A percentile compares a stretch with the other conserved stretches of the same genome.
phyloP scores from a whole-genome alignment of 1,284 basidiomycete genomes.

The Ustilago bromivora region DNA sequence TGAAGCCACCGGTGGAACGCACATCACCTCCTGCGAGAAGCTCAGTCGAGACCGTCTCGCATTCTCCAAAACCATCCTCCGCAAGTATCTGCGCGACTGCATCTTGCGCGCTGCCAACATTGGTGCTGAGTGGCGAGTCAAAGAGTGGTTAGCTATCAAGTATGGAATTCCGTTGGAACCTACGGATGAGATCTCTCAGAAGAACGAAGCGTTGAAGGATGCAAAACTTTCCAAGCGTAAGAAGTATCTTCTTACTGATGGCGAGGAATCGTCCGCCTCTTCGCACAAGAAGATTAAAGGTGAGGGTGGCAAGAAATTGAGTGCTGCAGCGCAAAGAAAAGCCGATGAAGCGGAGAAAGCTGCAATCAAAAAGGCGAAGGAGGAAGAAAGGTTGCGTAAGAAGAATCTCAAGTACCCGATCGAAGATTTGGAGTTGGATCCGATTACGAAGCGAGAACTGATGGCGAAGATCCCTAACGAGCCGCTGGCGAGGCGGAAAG shows the following conservation, averaged over 20 bases:
- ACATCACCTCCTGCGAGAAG: slow-evolving; percentile 82
- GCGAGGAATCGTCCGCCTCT: slow-evolving; percentile 76
- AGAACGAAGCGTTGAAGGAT: slow-evolving; percentile 83
- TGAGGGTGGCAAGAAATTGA: slow-evolving; percentile 43
- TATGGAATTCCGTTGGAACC: slow-evolving; percentile 87
- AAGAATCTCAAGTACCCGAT: slow-evolving; percentile 82
- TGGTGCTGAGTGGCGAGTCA: slow-evolving; percentile 94
- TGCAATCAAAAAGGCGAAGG: slow-evolving; percentile 47
- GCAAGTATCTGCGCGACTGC: slow-evolving; percentile 93
- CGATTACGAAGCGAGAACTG: slow-evolving; percentile 65
- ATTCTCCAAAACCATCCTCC: slow-evolving; percentile 95
- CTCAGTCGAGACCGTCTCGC: slow-evolving; percentile 88
- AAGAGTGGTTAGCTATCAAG: slow-evolving; percentile 81
- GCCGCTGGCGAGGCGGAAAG: slow-evolving; percentile 43
- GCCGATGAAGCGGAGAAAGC: slow-evolving; percentile 47
- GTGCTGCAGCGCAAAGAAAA: slow-evolving; percentile 36
- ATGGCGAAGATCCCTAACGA: slow-evolving; percentile 56
- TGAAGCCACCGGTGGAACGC: slow-evolving; percentile 75
- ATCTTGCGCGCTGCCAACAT: slow-evolving; percentile 89
- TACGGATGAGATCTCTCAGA: slow-evolving; percentile 83
- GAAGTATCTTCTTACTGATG: slow-evolving; percentile 78
- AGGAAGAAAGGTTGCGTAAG: slow-evolving; percentile 76
- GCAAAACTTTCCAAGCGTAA: slow-evolving; percentile 75
- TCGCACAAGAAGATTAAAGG: slow-evolving; percentile 60
- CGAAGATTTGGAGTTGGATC: slow-evolving; percentile 72